Percentiles rank a stretch among this genome's conserved stretches.
Evolutionary conservation across 257 asterid genomes (phyloP).

Genomic region (Anisodus tanguticus): DNA sequence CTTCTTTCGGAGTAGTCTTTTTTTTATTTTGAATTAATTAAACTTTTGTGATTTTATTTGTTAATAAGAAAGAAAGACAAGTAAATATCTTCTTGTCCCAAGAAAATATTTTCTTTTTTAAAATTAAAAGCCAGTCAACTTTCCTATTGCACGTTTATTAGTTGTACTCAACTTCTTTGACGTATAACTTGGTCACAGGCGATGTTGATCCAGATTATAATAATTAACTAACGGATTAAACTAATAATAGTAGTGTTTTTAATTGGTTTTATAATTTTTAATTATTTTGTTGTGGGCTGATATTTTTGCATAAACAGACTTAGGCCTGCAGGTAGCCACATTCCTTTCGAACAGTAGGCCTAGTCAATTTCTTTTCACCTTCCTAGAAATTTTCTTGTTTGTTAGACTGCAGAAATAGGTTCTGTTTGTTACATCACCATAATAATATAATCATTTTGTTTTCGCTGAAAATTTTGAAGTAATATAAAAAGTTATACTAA

Average conservation of each 20-base stretch:
- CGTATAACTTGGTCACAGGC: conserved; percentile 7
- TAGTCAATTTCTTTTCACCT: conserved; percentile 3
- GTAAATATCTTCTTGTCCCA: not conserved
- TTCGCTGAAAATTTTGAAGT: not conserved
- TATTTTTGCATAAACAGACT: not conserved
- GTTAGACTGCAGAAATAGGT: not conserved
- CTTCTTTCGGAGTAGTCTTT: not conserved
- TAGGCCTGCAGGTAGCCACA: conserved; percentile 21
- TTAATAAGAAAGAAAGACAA: conserved; percentile 12
- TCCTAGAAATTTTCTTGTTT: not conserved
- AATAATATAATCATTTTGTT: not conserved
- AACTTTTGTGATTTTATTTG: not conserved
- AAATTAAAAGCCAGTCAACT: conserved; percentile 10
- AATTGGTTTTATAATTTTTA: not conserved
- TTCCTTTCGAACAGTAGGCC: conserved; percentile 13
- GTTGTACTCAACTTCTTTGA: conserved; percentile 19
- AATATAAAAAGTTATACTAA: not conserved
- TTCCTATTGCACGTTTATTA: conserved; percentile 19
- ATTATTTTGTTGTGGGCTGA: conserved; percentile 30
- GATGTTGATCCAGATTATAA: not conserved
- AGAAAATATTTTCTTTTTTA: no score
- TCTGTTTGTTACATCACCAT: not conserved
- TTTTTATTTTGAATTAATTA: not conserved
- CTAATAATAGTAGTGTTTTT: not conserved
- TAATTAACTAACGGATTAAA: not conserved